phyloP scores from a whole-genome alignment of 2,329 filamentous ascomycete species.

The Xylaria sp. region DNA sequence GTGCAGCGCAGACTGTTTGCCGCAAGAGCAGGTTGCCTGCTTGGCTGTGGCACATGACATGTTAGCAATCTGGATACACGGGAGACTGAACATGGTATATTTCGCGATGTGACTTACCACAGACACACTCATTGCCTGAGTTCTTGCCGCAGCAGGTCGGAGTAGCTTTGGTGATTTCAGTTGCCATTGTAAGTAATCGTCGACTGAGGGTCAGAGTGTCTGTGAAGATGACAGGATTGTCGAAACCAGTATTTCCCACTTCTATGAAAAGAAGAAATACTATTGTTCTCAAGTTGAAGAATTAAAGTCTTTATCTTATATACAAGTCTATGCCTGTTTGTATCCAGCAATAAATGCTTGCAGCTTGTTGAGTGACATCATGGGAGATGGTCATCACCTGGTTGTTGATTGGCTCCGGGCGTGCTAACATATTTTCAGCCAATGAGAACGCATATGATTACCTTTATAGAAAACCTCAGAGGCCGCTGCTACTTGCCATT shows the following conservation, averaged over 20 bases:
- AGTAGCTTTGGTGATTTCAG: conserved; percentile 48
- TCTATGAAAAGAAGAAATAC: background rate
- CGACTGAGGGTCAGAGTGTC: background rate
- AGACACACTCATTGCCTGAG: conserved; percentile 61
- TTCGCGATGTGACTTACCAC: conserved; percentile 59
- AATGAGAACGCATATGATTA: conserved; percentile 36
- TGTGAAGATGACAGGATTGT: background rate
- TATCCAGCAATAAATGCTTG: background rate
- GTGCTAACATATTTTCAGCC: background rate
- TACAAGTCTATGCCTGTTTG: background rate
- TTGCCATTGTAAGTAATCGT: conserved; percentile 49
- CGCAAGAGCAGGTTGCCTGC: conserved; percentile 85
- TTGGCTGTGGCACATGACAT: conserved; percentile 57
- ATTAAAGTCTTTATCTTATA: conserved; percentile 12
- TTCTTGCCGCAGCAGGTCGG: conserved; percentile 68
- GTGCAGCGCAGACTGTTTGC: conserved; percentile 84
- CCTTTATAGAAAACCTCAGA: conserved; percentile 13
- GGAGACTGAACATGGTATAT: background rate
- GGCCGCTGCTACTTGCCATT: background rate
- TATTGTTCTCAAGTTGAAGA: background rate
- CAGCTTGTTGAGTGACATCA: conserved; percentile 33
- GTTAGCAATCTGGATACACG: conserved; percentile 1
- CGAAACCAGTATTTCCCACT: background rate
- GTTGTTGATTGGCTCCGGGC: conserved; percentile 27
- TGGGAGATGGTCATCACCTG: conserved; percentile 27